Evolutionary conservation across 2,329 filamentous ascomycete genomes (phyloP).

Genomic region (Lachnellula suecica): DNA sequence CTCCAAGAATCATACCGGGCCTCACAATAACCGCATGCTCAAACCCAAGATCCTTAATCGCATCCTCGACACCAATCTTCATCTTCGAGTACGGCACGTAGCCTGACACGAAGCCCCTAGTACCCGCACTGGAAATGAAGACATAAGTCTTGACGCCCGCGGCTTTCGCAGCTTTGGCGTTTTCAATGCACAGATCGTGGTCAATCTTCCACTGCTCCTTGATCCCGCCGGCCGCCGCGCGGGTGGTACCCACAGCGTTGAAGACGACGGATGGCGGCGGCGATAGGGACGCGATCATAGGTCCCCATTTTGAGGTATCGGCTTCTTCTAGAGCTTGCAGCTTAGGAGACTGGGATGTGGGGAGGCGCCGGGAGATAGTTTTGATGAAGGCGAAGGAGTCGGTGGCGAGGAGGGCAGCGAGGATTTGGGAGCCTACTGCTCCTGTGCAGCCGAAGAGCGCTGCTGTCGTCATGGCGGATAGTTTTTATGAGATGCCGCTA

Average conservation of each 20-base stretch:
- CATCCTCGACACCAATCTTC: constrained; percentile 77
- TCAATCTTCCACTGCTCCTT: constrained; percentile 83
- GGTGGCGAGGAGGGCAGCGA: background rate
- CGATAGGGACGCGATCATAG: background rate
- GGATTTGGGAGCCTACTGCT: background rate
- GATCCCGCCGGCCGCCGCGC: constrained; percentile 69
- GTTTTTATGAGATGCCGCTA: too few relatives aligned
- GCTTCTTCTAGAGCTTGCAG: background rate
- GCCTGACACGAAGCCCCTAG: constrained; percentile 46
- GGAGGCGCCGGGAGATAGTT: background rate
- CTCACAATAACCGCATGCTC: constrained; percentile 71
- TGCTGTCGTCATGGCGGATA: background rate
- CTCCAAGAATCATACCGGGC: constrained; percentile 67
- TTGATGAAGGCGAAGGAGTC: background rate
- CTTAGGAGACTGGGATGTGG: background rate
- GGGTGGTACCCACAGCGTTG: constrained; percentile 64
- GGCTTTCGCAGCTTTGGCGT: constrained; percentile 71
- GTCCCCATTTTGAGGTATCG: background rate
- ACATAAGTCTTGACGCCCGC: constrained; percentile 66
- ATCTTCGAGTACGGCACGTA: constrained; percentile 57
- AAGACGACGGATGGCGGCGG: background rate
- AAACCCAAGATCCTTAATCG: constrained; percentile 61
- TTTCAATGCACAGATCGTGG: constrained; percentile 76
- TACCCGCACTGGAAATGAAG: constrained; percentile 34
- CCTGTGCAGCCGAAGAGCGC: background rate